Evolutionary conservation across 2,329 filamentous ascomycete species (phyloP).

Genomic region (Monilinia laxa): DNA sequence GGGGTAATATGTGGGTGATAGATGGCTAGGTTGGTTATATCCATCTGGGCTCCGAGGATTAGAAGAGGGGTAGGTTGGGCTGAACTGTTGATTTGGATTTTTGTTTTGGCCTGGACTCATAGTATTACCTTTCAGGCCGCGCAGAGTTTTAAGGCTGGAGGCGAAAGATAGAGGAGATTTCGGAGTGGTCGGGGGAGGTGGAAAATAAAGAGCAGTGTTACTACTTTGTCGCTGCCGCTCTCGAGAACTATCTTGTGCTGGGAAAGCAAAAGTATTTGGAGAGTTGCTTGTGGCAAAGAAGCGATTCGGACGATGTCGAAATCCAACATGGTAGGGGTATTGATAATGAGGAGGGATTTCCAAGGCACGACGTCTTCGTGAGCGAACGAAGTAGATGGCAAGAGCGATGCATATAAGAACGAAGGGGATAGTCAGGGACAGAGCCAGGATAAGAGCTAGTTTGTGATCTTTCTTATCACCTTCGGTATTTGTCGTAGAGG

Average conservation of each 20-base stretch:
- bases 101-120: not conserved
- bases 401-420: conserved; percentile 14
- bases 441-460: conserved; percentile 17
- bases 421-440: conserved; percentile 19
- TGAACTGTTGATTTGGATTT: not conserved
- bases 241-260: not conserved
- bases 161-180: conserved; percentile 8
- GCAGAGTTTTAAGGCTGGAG: conserved; percentile 7
- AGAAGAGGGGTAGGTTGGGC: not conserved
- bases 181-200: conserved; percentile 20
- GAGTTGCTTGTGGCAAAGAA: conserved; percentile 4
- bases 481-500: not conserved
- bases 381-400: conserved; percentile 16
- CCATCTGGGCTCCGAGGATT: not conserved
- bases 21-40: not conserved
- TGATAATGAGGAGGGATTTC: conserved; percentile 11
- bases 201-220: conserved; percentile 6
- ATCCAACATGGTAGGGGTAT: conserved; percentile 20
- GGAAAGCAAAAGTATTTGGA: not conserved
- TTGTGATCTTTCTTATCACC: conserved; percentile 15
- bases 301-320: not conserved
- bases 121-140: not conserved
- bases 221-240: not conserved
- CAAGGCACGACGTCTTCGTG: conserved; percentile 1
- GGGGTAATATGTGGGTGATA: conserved; percentile 9